A percentile compares a stretch with the other conserved stretches of the same genome.
Conservation (phyloP, 805 yeast genomes). For the Lipomyces oligophaga region DNA sequence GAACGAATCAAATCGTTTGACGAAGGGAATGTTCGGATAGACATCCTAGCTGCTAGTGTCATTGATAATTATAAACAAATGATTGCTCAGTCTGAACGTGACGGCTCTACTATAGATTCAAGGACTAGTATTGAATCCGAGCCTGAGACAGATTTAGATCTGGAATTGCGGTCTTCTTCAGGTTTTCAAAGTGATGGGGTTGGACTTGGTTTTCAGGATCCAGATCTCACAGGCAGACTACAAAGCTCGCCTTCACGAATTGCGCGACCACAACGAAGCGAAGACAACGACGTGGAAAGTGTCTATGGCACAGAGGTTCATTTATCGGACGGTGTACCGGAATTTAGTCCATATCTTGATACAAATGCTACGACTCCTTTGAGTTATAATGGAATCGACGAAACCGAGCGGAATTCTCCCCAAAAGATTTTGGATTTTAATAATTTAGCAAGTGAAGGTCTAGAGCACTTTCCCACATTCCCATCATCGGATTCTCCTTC, state of each 20-base stretch:
- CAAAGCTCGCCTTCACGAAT: conserved; percentile 8
- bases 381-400: not conserved
- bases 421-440: not conserved
- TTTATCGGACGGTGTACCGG: not conserved
- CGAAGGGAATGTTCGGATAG: conserved; percentile 26
- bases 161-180: no score
- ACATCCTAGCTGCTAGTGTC: conserved; percentile 35
- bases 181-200: not conserved
- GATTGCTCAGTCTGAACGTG: not conserved
- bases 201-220: conserved; percentile 1
- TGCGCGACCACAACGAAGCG: conserved; percentile 1
- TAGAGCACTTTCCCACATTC: not conserved
- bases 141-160: not conserved
- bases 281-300: conserved; percentile 5
- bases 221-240: not conserved
- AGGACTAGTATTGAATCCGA: not conserved
- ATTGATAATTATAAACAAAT: conserved; percentile 22
- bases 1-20: not conserved
- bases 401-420: not conserved
- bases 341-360: not conserved
- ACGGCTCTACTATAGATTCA: not conserved
- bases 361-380: not conserved
- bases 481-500: not conserved
- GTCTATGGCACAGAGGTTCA: conserved; percentile 3
- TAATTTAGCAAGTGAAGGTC: no score